These are phyloP conservation scores for Pilaira anomala DNA, from an alignment of 192 early-diverging fungal species.

Conservation along the genomic window DNA sequence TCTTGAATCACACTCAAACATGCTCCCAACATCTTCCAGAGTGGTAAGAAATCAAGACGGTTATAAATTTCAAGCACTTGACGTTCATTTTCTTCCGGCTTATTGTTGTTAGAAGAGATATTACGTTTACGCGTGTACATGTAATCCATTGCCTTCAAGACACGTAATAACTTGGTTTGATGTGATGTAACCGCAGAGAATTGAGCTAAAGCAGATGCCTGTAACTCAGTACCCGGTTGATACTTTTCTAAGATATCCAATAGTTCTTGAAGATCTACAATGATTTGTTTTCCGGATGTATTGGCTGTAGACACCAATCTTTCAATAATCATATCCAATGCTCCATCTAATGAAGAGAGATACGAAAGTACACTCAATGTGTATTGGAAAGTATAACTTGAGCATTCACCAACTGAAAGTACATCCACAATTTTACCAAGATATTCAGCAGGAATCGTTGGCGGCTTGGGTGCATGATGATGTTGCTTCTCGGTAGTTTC, in stretches of 20 bases:
- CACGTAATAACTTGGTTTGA: constrained; percentile 87
- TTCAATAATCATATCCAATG: constrained; percentile 67
- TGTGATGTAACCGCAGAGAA: constrained; percentile 80
- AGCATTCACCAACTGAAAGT: constrained; percentile 82
- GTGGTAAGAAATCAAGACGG: constrained; percentile 46
- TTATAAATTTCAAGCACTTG: constrained; percentile 49
- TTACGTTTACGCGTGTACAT: constrained; percentile 53
- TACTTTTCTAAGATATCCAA: constrained; percentile 49
- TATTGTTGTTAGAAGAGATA: background rate
- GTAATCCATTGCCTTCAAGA: constrained; percentile 94
- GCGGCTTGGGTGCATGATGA: constrained; percentile 54
- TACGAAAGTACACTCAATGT: constrained; percentile 87
- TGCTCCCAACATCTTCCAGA: constrained; percentile 77
- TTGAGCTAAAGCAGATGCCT: constrained; percentile 65
- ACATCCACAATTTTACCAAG: constrained; percentile 83
- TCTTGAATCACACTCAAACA: constrained; percentile 70
- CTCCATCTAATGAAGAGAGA: constrained; percentile 64
- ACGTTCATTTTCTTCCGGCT: constrained; percentile 37
- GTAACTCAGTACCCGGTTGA: constrained; percentile 61
- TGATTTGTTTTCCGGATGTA: constrained; percentile 59
- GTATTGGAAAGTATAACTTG: constrained; percentile 91
- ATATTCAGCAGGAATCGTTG: constrained; percentile 75
- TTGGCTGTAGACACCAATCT: constrained; percentile 73
- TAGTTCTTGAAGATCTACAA: constrained; percentile 69
- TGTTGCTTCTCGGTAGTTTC: background rate